A percentile compares a stretch with the other conserved stretches of the same genome.
Evolutionary conservation across 495 filamentous ascomycete genomes (phyloP).

Genomic region (Trichoderma orchidacearum): DNA sequence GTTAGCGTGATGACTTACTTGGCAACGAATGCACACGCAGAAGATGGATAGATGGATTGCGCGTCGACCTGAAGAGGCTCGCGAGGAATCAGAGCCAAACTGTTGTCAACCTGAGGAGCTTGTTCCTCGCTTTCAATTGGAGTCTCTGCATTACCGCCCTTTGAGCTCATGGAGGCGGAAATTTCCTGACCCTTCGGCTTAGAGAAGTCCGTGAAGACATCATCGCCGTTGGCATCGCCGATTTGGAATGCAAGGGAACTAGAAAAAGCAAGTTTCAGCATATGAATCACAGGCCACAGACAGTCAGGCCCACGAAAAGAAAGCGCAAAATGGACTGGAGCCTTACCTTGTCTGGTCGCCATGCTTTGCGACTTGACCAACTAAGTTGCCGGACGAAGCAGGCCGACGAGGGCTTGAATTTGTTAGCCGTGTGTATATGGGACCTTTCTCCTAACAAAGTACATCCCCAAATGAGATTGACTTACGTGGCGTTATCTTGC

Average conservation of each 20-base stretch:
- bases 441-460: too few relatives aligned
- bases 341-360: not conserved
- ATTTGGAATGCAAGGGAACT: not conserved
- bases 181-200: not conserved
- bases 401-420: not conserved
- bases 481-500: not conserved
- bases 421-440: not conserved
- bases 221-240: not conserved
- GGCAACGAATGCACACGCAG: slow-evolving; percentile 48
- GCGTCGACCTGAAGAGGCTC: slow-evolving; percentile 25
- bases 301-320: too few relatives aligned
- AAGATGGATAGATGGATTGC: slow-evolving; percentile 39
- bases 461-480: not conserved
- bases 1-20: too few relatives aligned
- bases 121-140: not conserved
- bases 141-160: not conserved
- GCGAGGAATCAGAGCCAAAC: slow-evolving; percentile 8
- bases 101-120: slow-evolving; percentile 2
- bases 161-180: not conserved
- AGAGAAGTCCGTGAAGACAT: not conserved
- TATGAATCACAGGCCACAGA: not conserved
- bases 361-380: not conserved
- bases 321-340: not conserved
- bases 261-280: not conserved
- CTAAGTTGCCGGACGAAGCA: not conserved